Evolutionary conservation across 805 yeast species (phyloP).

Genomic region (Torulaspora quercuum): DNA sequence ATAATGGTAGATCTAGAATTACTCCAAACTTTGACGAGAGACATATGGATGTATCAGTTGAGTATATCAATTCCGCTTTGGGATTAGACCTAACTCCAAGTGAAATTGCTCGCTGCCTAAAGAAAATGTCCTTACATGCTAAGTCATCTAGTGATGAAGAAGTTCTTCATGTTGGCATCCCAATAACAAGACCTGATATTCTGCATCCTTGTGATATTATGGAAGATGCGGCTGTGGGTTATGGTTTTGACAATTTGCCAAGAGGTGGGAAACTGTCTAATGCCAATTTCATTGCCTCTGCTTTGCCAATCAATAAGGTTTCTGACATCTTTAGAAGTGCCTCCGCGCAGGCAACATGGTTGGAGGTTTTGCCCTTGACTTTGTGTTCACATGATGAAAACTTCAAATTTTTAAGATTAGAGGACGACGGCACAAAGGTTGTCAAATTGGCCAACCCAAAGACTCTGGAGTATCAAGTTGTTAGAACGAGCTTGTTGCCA

Average conservation of each 20-base stretch:
- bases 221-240: slow-evolving; percentile 97
- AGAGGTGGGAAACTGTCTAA: slow-evolving; percentile 75
- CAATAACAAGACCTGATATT: slow-evolving; percentile 93
- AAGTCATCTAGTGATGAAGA: slow-evolving; percentile 43
- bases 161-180: slow-evolving; percentile 64
- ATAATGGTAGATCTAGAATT: slow-evolving; percentile 69
- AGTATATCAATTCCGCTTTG: slow-evolving; percentile 86
- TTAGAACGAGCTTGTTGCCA: slow-evolving; percentile 89
- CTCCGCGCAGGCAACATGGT: slow-evolving; percentile 92
- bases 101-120: slow-evolving; percentile 64
- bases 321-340: slow-evolving; percentile 88
- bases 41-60: slow-evolving; percentile 65
- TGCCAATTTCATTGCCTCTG: slow-evolving; percentile 73
- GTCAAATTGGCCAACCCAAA: slow-evolving; percentile 95
- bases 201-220: slow-evolving; percentile 96
- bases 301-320: slow-evolving; percentile 87
- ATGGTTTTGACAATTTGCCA: slow-evolving; percentile 85
- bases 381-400: slow-evolving; percentile 96
- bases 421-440: slow-evolving; percentile 72
- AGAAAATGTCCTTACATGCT: slow-evolving; percentile 78
- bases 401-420: slow-evolving; percentile 73
- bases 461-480: slow-evolving; percentile 95
- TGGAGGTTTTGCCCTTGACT: slow-evolving; percentile 93
- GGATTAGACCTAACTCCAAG: slow-evolving; percentile 73
- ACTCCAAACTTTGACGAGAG: slow-evolving; percentile 73